Evolutionary conservation across 305 asterid species (phyloP).

Genomic region (Fraxinus velutina): DNA sequence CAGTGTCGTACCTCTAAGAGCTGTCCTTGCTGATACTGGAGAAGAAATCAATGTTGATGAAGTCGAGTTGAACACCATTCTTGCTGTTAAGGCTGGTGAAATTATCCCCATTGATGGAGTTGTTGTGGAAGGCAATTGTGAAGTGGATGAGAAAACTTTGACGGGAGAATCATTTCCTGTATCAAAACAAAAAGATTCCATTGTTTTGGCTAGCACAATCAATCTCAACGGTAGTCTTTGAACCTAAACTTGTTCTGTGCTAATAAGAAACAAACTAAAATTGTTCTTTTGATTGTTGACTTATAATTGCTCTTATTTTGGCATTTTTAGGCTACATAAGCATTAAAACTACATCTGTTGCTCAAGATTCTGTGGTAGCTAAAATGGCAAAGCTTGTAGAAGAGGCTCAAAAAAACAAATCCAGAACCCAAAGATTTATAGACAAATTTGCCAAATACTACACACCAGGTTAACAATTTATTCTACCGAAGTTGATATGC

Average conservation of each 20-base stretch:
- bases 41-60: slow-evolving; percentile 64
- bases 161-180: slow-evolving; percentile 91
- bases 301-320: slow-evolving; percentile 8
- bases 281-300: not conserved
- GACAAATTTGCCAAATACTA: slow-evolving; percentile 79
- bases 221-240: slow-evolving; percentile 59
- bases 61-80: slow-evolving; percentile 51
- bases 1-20: slow-evolving; percentile 69
- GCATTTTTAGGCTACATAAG: slow-evolving; percentile 53
- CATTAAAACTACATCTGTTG: slow-evolving; percentile 55
- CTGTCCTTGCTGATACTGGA: slow-evolving; percentile 69
- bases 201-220: slow-evolving; percentile 80
- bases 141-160: slow-evolving; percentile 69
- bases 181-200: slow-evolving; percentile 57
- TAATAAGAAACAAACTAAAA: not conserved
- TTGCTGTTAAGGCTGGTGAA: slow-evolving; percentile 81
- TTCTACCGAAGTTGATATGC: not conserved
- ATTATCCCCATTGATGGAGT: slow-evolving; percentile 74
- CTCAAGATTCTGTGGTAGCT: slow-evolving; percentile 76
- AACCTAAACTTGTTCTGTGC: not conserved
- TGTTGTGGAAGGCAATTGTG: slow-evolving; percentile 72
- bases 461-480: slow-evolving; percentile 62
- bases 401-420: slow-evolving; percentile 77
- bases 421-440: slow-evolving; percentile 58
- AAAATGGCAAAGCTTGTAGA: slow-evolving; percentile 81